Conservation (phyloP, 2,329 filamentous ascomycete genomes). For the Chrysosporium keratinophilum region DNA sequence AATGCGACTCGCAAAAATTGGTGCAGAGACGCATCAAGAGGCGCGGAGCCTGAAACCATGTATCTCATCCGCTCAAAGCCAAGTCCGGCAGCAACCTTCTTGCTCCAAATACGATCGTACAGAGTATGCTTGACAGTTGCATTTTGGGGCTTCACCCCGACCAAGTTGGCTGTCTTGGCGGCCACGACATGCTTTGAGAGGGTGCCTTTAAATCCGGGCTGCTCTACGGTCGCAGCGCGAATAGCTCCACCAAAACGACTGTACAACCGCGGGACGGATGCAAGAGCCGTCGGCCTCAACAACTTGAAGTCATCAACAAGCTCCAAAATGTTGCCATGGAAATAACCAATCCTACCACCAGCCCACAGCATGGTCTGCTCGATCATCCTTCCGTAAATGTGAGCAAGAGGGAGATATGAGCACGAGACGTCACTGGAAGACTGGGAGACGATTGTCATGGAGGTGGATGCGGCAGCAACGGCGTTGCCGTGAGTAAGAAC, state of each 20-base stretch:
- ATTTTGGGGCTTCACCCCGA: conserved; percentile 54
- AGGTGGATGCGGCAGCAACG: conserved; percentile 58
- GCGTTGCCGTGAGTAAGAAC: conserved; percentile 70
- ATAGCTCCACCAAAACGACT: conserved; percentile 83
- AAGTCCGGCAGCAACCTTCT: conserved; percentile 72
- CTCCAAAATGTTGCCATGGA: conserved; percentile 79
- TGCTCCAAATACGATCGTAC: conserved; percentile 68
- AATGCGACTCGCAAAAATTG: conserved; percentile 80
- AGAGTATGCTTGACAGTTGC: conserved; percentile 51
- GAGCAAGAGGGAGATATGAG: conserved; percentile 86
- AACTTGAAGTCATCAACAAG: conserved; percentile 86
- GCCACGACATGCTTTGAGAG: conserved; percentile 69
- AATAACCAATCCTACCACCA: conserved; percentile 74
- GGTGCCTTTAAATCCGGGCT: conserved; percentile 67
- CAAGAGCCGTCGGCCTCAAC: conserved; percentile 69
- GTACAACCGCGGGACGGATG: conserved; percentile 82
- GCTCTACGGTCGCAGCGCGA: conserved; percentile 65
- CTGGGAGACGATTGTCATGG: conserved; percentile 45
- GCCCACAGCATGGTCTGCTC: conserved; percentile 66
- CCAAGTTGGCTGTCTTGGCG: conserved; percentile 70
- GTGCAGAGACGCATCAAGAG: conserved; percentile 78
- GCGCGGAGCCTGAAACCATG: conserved; percentile 82
- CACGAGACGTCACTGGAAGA: conserved; percentile 55
- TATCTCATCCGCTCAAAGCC: conserved; percentile 62
- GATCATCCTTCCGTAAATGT: conserved; percentile 80